Evolutionary conservation across 495 filamentous ascomycete genomes (phyloP).

Genomic region (Xylaria nigripes): DNA sequence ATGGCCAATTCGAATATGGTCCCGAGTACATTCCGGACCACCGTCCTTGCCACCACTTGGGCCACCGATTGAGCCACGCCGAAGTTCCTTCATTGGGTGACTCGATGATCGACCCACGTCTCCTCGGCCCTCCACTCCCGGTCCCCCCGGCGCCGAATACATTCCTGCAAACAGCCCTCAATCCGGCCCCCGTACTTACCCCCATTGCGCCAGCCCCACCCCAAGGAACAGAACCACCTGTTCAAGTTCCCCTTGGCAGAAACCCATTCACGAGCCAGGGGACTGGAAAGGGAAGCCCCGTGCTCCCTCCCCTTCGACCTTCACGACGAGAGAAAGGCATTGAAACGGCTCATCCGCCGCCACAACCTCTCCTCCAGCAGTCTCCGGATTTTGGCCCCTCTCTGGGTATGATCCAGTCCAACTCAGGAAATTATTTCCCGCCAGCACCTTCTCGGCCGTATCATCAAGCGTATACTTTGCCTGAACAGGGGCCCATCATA

Average conservation of each 20-base stretch:
- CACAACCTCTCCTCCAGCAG: constrained; percentile 11
- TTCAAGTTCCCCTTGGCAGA: constrained; percentile 9
- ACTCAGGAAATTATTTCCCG: constrained; percentile 33
- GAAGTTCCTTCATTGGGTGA: constrained; percentile 3
- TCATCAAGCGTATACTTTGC: constrained; percentile 32
- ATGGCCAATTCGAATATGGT: constrained; percentile 3
- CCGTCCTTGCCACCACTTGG: not conserved
- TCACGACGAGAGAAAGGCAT: constrained; percentile 16
- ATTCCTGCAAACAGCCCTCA: constrained; percentile 38
- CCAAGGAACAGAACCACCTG: constrained; percentile 8
- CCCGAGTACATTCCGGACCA: constrained; percentile 5
- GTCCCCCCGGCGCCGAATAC: constrained; percentile 18
- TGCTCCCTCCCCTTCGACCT: constrained; percentile 38
- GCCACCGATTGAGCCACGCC: not conserved
- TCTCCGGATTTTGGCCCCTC: constrained; percentile 17
- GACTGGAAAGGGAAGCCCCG: constrained; percentile 12
- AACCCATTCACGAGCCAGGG: constrained; percentile 20
- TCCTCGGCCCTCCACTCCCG: constrained; percentile 11
- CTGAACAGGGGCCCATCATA: constrained; percentile 20
- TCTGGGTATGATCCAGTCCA: constrained; percentile 29
- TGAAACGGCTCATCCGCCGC: constrained; percentile 5
- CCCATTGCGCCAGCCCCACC: constrained; percentile 21
- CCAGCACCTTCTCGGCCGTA: constrained; percentile 31
- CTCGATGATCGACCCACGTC: constrained; percentile 21
- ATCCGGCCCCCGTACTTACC: constrained; percentile 21